Conservation (phyloP, 2,329 filamentous ascomycete species). For the Aspergillus sergii region DNA sequence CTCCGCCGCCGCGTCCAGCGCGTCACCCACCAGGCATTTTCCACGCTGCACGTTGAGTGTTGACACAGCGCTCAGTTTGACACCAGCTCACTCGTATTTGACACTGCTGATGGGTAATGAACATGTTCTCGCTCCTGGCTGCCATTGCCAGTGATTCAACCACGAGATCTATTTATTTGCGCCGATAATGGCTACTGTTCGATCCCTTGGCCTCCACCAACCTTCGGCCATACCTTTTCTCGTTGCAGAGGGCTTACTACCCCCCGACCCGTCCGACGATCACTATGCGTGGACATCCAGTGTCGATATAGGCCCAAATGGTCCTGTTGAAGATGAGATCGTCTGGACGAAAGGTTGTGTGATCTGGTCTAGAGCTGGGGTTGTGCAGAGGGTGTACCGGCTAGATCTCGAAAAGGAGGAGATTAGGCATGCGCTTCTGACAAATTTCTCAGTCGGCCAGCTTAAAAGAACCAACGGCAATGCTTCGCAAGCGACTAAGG, state of each 20-base stretch:
- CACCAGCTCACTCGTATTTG: conserved; percentile 5
- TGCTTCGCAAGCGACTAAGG: conserved; percentile 10
- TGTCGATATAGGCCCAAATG: conserved; percentile 46
- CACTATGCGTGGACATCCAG: conserved; percentile 74
- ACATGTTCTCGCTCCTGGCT: conserved; percentile 26
- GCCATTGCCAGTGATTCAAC: conserved; percentile 25
- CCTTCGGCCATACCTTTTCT: conserved; percentile 83
- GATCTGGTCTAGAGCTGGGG: conserved; percentile 84
- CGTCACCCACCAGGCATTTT: conserved; percentile 22
- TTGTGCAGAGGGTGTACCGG: conserved; percentile 82
- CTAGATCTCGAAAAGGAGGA: conserved; percentile 85
- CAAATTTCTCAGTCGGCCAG: conserved; percentile 68
- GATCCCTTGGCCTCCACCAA: conserved; percentile 87
- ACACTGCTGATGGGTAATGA: conserved; percentile 28
- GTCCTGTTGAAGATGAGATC: conserved; percentile 72
- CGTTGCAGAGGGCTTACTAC: conserved; percentile 76
- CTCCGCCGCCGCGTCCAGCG: conserved; percentile 33
- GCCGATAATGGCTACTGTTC: conserved; percentile 78
- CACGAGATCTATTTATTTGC: conserved; percentile 24
- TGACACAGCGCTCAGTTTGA: neutral
- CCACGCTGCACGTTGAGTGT: conserved; percentile 15
- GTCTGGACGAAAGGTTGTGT: conserved; percentile 74
- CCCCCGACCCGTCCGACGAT: conserved; percentile 64
- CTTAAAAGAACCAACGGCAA: conserved; percentile 22
- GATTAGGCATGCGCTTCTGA: conserved; percentile 82